Percentiles rank a stretch among this genome's conserved stretches.
Conservation (phyloP, 2,329 filamentous ascomycete species). For the Xylariaceae sp. region DNA sequence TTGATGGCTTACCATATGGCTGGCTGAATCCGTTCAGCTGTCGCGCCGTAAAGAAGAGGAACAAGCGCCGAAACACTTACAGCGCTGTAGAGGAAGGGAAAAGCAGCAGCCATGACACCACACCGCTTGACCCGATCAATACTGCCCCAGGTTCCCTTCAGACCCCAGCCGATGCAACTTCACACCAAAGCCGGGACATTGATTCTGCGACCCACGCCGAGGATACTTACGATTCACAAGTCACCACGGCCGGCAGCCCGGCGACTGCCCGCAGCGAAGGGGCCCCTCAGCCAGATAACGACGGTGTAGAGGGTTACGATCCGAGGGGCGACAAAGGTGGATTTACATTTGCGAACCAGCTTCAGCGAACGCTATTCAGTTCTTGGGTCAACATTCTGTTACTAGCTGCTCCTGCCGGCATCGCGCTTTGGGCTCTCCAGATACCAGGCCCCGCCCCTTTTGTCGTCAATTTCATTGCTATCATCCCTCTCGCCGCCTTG, state of each 20-base stretch:
- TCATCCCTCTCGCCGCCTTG: constrained; percentile 82
- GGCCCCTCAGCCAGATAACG: constrained; percentile 16
- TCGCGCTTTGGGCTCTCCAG: constrained; percentile 65
- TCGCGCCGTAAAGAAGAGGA: too few relatives aligned
- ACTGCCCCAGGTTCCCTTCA: too few relatives aligned
- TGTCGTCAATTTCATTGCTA: constrained; percentile 88
- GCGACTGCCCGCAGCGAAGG: constrained; percentile 1
- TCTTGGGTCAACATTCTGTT: constrained; percentile 86
- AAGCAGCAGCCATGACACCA: not conserved
- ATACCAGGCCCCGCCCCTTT: constrained; percentile 50
- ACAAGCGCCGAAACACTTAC: too few relatives aligned
- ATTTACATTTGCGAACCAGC: constrained; percentile 58
- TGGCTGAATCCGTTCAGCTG: constrained; percentile 19
- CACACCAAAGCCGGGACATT: constrained; percentile 1
- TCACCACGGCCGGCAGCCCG: constrained; percentile 12
- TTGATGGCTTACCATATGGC: constrained; percentile 7
- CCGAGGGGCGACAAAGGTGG: constrained; percentile 45
- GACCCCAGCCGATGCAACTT: constrained; percentile 1
- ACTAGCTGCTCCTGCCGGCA: constrained; percentile 71
- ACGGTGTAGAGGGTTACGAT: constrained; percentile 23
- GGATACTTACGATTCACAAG: constrained; percentile 9
- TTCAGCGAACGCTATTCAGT: constrained; percentile 69
- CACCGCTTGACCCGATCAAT: too few relatives aligned
- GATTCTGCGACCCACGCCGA: constrained; percentile 4
- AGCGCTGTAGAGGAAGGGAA: constrained; percentile 9